Evolutionary conservation across 306 rosid genomes (phyloP).

Genomic region (Abrus precatorius): DNA sequence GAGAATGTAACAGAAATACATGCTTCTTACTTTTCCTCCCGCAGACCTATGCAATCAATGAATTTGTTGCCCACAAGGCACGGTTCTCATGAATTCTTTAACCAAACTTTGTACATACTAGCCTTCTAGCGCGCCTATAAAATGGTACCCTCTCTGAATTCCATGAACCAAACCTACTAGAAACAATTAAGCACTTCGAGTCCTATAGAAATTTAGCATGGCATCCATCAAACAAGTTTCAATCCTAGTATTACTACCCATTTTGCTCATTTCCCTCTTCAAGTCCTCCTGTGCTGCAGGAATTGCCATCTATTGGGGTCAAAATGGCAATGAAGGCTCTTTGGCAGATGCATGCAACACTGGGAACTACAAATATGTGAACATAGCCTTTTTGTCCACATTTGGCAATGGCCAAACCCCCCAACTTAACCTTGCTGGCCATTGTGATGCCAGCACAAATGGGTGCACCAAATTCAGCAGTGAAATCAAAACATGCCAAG

Average conservation of each 20-base stretch:
- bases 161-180: background rate
- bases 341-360: slow-evolving; percentile 10
- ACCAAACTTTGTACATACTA: background rate
- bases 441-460: slow-evolving; percentile 43
- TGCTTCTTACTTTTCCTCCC: background rate
- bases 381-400: slow-evolving; percentile 28
- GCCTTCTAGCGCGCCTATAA: slow-evolving; percentile 43
- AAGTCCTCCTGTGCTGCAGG: slow-evolving; percentile 30
- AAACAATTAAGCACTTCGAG: background rate
- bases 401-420: slow-evolving; percentile 62
- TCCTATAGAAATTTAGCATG: slow-evolving; percentile 38
- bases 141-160: background rate
- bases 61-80: slow-evolving; percentile 11
- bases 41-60: background rate
- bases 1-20: background rate
- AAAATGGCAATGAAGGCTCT: background rate
- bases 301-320: slow-evolving; percentile 50
- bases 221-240: slow-evolving; percentile 47
- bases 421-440: slow-evolving; percentile 50
- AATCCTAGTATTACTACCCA: background rate
- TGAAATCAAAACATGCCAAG: slow-evolving; percentile 35
- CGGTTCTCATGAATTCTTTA: background rate
- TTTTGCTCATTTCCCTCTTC: slow-evolving; percentile 45
- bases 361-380: slow-evolving; percentile 1
- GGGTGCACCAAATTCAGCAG: slow-evolving; percentile 51